These are phyloP conservation scores for Tolypocladium tropicale DNA, from an alignment of 2,329 filamentous ascomycete species.

Conservation along the genomic window DNA sequence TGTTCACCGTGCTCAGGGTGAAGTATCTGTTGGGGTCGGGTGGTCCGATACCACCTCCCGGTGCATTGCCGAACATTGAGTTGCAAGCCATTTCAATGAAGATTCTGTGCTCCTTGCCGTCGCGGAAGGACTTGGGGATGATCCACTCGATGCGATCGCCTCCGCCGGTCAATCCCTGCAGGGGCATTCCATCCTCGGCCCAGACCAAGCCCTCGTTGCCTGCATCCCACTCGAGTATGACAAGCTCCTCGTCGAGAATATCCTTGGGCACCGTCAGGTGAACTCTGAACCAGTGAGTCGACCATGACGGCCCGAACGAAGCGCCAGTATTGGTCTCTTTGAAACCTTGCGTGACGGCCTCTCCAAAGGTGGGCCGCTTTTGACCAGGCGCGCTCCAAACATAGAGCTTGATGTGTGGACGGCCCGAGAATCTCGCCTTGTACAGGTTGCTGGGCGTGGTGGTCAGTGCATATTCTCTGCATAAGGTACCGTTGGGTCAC, in stretches of 20 bases:
- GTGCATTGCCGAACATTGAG: slow-evolving; percentile 91
- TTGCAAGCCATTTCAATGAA: slow-evolving; percentile 99
- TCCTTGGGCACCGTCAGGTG: slow-evolving; percentile 65
- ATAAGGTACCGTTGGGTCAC: background rate
- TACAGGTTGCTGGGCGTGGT: slow-evolving; percentile 22
- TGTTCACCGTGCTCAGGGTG: slow-evolving; percentile 64
- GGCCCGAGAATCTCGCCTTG: slow-evolving; percentile 43
- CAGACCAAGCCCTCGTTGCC: slow-evolving; percentile 93
- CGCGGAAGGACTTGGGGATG: slow-evolving; percentile 68
- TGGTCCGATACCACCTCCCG: slow-evolving; percentile 75
- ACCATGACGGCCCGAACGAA: slow-evolving; percentile 88
- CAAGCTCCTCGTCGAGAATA: slow-evolving; percentile 62
- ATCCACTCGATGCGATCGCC: slow-evolving; percentile 89
- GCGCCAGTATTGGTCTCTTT: slow-evolving; percentile 63
- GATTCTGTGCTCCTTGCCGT: slow-evolving; percentile 78
- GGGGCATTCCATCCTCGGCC: slow-evolving; percentile 77
- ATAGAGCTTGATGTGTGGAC: slow-evolving; percentile 70
- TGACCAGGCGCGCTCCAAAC: slow-evolving; percentile 78
- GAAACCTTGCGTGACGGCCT: slow-evolving; percentile 69
- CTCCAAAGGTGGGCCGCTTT: slow-evolving; percentile 73
- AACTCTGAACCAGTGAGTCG: slow-evolving; percentile 94
- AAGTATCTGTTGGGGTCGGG: slow-evolving; percentile 80
- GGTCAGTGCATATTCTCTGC: background rate
- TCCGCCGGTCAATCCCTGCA: slow-evolving; percentile 85
- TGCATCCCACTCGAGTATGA: slow-evolving; percentile 96